Evolutionary conservation across 228 moss, liverwort and hornwort genomes (phyloP), one percentile per base, ranked within the genome.

Genomic region (Sphagnum magellanicum): DNA sequence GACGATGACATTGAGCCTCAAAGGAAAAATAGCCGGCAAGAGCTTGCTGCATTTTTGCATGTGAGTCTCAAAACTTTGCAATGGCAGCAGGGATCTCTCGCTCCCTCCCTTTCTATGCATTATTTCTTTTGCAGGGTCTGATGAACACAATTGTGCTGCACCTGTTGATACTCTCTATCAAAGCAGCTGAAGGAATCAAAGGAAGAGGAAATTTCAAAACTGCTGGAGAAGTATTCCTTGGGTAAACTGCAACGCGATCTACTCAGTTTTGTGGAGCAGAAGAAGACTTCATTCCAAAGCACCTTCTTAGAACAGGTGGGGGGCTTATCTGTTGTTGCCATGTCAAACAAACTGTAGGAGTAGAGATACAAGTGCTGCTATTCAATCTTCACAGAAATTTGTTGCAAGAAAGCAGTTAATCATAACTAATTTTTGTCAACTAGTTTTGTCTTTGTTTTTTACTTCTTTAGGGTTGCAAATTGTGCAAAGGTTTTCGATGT

Each of bases 171-270:
- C 32, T 67, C 5, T 4, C 12, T 16, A 50, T 61, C 6, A n/a
- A 13, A 10, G 53, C 78, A 84, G 81, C 58, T 79, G 50, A 79
- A 77, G 79, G 70, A 82, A 70, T 81, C 82, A 76, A 82, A 70
- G 68, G 61, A 65, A 62, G 67, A 73, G 5, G 73, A 0, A 57
- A 55, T 88, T 53, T 65, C 70, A 69, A 63, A 63, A 47, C 79
- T 72, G 53, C 50, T 79, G 8, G 59, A 63, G 46, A 81, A 70
- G 67, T 72, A 71, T 72, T 6, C 62, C 2, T 68, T 80, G 32
- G 65, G 53, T 0, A 77, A 72, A 63, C 51, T 88, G 88, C 73
- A 14, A 60, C 17, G 60, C 32, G 88, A 88, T 53, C 71, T 88
- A 72, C 3, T 0, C 63, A 68, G 51, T 10, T 82, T 84, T 70